These are phyloP conservation scores for Brasilioporus rufonigricans DNA, from an alignment of 768 basidiomycete species.

Conservation along the genomic window DNA sequence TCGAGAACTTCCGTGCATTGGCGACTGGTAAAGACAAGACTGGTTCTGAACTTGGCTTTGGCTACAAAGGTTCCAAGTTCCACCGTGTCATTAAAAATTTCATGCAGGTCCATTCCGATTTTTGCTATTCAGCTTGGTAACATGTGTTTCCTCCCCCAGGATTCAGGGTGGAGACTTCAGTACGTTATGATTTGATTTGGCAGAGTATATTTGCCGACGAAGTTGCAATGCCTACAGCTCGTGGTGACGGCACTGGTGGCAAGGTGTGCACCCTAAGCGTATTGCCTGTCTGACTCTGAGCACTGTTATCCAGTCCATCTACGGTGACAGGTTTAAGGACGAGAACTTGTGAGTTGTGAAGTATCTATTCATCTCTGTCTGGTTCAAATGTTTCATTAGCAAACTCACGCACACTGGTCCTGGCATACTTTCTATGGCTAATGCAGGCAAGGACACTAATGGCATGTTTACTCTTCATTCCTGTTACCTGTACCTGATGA, in stretches of 20 bases:
- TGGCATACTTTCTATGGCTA: constrained; percentile 92
- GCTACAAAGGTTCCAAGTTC: constrained; percentile 95
- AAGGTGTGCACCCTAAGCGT: constrained; percentile 50
- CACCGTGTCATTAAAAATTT: constrained; percentile 95
- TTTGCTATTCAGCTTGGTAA: neutral
- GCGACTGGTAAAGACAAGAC: constrained; percentile 77
- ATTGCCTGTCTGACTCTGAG: constrained; percentile 1
- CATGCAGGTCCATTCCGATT: constrained; percentile 52
- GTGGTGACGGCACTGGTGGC: constrained; percentile 87
- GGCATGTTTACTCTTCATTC: constrained; percentile 43
- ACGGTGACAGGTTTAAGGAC: constrained; percentile 86
- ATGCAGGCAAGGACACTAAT: constrained; percentile 90
- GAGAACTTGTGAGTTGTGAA: constrained; percentile 81
- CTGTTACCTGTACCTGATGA: neutral
- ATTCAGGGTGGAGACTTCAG: constrained; percentile 99
- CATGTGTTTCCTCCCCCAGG: constrained; percentile 41
- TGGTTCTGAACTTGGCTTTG: constrained; percentile 66
- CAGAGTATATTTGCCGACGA: constrained; percentile 7
- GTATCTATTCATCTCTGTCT: neutral
- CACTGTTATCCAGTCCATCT: constrained; percentile 63
- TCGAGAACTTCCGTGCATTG: constrained; percentile 95
- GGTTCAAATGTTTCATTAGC: constrained; percentile 41
- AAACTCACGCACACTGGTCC: constrained; percentile 93
- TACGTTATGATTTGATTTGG: constrained; percentile 38
- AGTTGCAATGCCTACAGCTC: constrained; percentile 44